Conservation (phyloP, 2,329 filamentous ascomycete genomes). For the Colletotrichum musicola region DNA sequence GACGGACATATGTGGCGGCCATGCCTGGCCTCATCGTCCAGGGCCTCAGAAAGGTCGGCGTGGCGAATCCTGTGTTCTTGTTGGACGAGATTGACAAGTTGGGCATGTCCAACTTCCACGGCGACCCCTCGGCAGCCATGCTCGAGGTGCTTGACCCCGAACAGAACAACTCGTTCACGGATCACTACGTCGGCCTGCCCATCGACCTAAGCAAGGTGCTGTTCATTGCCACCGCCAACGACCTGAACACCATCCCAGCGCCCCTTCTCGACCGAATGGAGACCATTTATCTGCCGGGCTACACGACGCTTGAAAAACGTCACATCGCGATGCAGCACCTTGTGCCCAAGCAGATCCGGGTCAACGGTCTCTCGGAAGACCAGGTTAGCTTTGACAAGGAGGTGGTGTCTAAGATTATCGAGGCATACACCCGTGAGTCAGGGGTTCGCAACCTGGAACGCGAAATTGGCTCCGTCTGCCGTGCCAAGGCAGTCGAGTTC, state of each 20-base stretch:
- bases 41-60: conserved; percentile 93
- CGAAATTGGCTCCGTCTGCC: conserved; percentile 94
- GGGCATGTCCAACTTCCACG: conserved; percentile 89
- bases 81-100: conserved; percentile 99
- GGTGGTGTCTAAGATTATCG: conserved; percentile 94
- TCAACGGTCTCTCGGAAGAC: conserved; percentile 84
- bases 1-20: conserved; percentile 96
- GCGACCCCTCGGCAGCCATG: conserved; percentile 97
- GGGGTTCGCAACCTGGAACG: conserved; percentile 96
- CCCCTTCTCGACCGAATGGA: conserved; percentile 97
- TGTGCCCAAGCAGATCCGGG: conserved; percentile 94
- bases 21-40: conserved; percentile 97
- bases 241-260: conserved; percentile 92
- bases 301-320: conserved; percentile 96
- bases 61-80: conserved; percentile 94
- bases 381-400: conserved; percentile 84
- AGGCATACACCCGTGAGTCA: conserved; percentile 94
- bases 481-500: conserved; percentile 94
- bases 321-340: conserved; percentile 94
- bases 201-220: conserved; percentile 96
- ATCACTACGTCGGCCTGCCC: conserved; percentile 96
- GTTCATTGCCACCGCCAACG: conserved; percentile 98
- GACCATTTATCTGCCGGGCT: conserved; percentile 91
- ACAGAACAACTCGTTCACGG: conserved; percentile 93
- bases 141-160: conserved; percentile 97